Conservation (phyloP, 129 eudicot genomes). For the carrot (Daucus carota) region DH1_v3.0 NC_030381.2:27718001-27718500, state of each 20-base stretch:
- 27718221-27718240: background rate
- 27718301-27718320: conserved; percentile 85
- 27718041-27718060: background rate
- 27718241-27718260: background rate
- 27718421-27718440: background rate
- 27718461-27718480: background rate
- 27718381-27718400: background rate
- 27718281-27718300: background rate
- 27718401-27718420: background rate
- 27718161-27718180: background rate
- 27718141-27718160: background rate
- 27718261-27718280: background rate
- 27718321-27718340: conserved; percentile 95
- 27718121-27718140: background rate
- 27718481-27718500: background rate
- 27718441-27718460: conserved; percentile 7
- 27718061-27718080: background rate
- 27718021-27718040: background rate
- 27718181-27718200: background rate
- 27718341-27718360: conserved; percentile 85
- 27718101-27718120: background rate
- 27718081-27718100: background rate
- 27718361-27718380: conserved; percentile 18
- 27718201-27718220: background rate
- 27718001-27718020: background rate